Evolutionary conservation across 1,139 yeast genomes (phyloP).

Genomic region (Zygoascus meyerae): DNA sequence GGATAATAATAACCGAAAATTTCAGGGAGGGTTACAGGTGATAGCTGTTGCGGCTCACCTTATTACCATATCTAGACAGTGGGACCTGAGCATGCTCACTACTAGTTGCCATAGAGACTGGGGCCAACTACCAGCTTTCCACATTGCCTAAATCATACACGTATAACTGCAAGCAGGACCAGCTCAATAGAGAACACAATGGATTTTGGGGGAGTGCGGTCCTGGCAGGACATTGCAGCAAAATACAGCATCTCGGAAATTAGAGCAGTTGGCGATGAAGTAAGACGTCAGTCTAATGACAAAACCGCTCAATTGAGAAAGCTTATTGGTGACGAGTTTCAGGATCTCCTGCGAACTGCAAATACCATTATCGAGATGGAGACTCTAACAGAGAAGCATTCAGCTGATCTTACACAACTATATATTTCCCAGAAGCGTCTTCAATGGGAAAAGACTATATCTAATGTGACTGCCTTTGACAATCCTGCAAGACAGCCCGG

Average conservation of each 20-base stretch:
- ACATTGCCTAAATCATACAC: too few species aligned
- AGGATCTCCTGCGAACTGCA: slow-evolving; percentile 63
- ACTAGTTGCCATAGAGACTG: too few species aligned
- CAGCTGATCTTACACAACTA: slow-evolving; percentile 3
- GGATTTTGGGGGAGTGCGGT: slow-evolving; percentile 9
- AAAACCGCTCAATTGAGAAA: slow-evolving; percentile 46
- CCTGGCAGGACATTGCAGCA: slow-evolving; percentile 28
- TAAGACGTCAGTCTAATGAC: slow-evolving; percentile 21
- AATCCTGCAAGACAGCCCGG: not conserved
- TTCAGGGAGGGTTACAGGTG: too few species aligned
- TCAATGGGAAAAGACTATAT: not conserved
- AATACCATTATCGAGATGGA: slow-evolving; percentile 60
- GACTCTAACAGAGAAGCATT: slow-evolving; percentile 14
- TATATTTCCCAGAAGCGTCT: slow-evolving; percentile 3
- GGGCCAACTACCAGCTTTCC: too few species aligned
- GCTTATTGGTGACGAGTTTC: slow-evolving; percentile 59
- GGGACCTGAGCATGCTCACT: too few species aligned
- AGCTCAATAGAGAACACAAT: not conserved
- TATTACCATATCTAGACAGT: too few species aligned
- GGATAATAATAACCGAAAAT: too few species aligned
- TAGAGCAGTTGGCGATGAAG: slow-evolving; percentile 20
- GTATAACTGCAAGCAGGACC: too few species aligned
- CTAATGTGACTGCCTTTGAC: not conserved
- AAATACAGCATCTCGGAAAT: slow-evolving; percentile 24
- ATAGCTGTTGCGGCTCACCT: too few species aligned